Base-by-base conservation (phyloP, 192 early-diverging fungal species). In the Chytriomyces sp. region DNA sequence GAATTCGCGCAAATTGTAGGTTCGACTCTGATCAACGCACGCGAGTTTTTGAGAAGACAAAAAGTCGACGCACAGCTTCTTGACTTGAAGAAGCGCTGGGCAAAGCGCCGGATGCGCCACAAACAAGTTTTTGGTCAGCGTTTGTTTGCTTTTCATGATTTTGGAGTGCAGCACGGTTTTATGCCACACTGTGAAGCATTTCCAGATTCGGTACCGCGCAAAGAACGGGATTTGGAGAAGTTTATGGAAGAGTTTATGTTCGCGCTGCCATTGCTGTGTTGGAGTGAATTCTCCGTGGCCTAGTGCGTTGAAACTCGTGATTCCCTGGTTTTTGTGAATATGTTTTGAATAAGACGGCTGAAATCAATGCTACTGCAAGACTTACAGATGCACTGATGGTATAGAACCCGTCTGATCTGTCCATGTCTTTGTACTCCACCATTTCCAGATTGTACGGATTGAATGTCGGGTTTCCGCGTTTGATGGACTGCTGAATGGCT, bases 221-320 rank as follows among this genome's bases (percentile, higher is more conserved):
- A 90, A 90, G 65, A 90, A 90, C 5, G 85, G 84, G 23, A 90
- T 88, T 47, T 82, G 77, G 10, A 88, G 67, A 16, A 90, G 74
- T 10, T 61, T 77, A 50, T 90, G 83, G 71, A 87, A 90, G 3
- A 88, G 79, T 28, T 79, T 24, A 69, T 87, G 82, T 77, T 90
- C 89, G 28, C 87, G 78, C 13, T 81, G 61, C 89, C 89, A 90
- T 75, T 87, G 85, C 5, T 64, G 45, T 11, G 87, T 73, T 10
- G 84, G 84, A 13, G 89, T 88, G 69, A 90, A 88, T 28, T 84
- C 81, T 7, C 86, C 88, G 53, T 89, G 86, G 3, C 86, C 83
- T 23, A 72, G 53, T 46, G 45, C 43, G 53, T 87, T 82, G 69
- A 87, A 87, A 63, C 85, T 80, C 2, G 87, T 90, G 10, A 87